Conservation (phyloP, 129 eudicot species). For the Logfia minima region DNA sequence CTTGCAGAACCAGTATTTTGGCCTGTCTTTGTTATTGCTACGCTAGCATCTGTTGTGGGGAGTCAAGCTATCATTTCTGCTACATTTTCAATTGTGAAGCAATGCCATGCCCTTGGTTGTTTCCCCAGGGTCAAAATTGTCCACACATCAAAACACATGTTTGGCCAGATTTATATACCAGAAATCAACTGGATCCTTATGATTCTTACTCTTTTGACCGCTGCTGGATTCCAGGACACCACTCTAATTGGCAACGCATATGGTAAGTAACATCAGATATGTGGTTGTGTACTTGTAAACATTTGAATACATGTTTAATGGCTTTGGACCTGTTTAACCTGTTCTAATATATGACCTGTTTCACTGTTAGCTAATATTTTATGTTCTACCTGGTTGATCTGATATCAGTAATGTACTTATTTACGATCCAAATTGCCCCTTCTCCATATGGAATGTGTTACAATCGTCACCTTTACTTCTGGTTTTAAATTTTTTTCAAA, state of each 20-base stretch:
- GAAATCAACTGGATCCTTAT: slow-evolving; percentile 96
- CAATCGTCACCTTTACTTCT: not conserved
- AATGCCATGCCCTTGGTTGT: slow-evolving; percentile 95
- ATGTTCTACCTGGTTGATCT: not conserved
- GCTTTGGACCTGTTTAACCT: not conserved
- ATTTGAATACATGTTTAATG: not conserved
- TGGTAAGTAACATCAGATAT: slow-evolving; percentile 43
- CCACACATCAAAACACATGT: slow-evolving; percentile 84
- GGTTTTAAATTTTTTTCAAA: not conserved
- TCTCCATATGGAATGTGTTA: not conserved
- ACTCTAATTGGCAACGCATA: slow-evolving; percentile 85
- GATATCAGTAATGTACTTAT: not conserved
- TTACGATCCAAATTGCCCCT: not conserved
- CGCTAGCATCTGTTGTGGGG: slow-evolving; percentile 87
- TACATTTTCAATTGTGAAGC: slow-evolving; percentile 88
- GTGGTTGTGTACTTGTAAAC: not conserved
- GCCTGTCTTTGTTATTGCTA: slow-evolving; percentile 82
- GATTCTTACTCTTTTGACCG: slow-evolving; percentile 78
- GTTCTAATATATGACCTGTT: not conserved
- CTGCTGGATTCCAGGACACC: slow-evolving; percentile 84
- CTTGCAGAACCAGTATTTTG: slow-evolving; percentile 73
- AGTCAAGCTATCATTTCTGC: slow-evolving; percentile 96
- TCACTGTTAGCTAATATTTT: not conserved
- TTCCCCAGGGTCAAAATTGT: slow-evolving; percentile 94
- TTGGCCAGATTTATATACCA: slow-evolving; percentile 85